These are phyloP conservation scores for Pythium phragmiticola DNA, from an alignment of 352 stramenopile species.

Conservation along the genomic window DNA sequence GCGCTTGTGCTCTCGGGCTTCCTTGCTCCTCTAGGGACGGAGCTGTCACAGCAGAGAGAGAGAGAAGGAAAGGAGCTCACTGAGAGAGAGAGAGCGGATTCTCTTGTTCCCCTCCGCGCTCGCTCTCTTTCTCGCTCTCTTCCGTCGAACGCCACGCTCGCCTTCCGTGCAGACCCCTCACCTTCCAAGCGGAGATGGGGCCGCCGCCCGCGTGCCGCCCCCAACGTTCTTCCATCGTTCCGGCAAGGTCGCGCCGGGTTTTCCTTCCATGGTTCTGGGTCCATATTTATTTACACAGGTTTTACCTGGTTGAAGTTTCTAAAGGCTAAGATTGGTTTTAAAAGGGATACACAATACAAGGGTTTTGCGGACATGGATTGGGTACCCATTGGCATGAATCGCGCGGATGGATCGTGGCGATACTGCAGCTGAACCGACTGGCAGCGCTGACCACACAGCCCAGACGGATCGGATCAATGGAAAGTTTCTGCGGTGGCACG, in stretches of 20 bases:
- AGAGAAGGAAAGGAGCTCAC: neutral
- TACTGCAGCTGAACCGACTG: neutral
- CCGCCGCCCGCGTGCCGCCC: no score
- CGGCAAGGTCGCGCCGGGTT: constrained; percentile 9
- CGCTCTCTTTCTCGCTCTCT: constrained; percentile 2
- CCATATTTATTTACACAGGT: neutral
- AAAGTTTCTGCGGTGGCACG: neutral
- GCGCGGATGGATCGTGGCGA: neutral
- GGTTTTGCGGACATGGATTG: neutral
- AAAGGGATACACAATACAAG: neutral
- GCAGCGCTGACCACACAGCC: no score
- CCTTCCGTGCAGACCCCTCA: constrained; percentile 1
- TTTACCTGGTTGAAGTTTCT: neutral
- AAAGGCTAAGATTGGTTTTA: neutral
- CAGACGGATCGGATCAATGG: no score
- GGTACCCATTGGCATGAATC: neutral
- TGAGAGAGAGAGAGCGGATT: neutral
- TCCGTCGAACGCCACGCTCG: constrained; percentile 13
- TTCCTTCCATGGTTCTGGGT: constrained; percentile 19
- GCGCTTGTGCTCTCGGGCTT: neutral
- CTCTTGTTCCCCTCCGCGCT: neutral
- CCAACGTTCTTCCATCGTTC: constrained; percentile 7
- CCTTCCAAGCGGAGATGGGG: no score
- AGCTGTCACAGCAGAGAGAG: neutral
- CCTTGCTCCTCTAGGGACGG: neutral